Base-by-base conservation (phyloP, 148 eudicot species). In the Salicornia ramosissima region DNA sequence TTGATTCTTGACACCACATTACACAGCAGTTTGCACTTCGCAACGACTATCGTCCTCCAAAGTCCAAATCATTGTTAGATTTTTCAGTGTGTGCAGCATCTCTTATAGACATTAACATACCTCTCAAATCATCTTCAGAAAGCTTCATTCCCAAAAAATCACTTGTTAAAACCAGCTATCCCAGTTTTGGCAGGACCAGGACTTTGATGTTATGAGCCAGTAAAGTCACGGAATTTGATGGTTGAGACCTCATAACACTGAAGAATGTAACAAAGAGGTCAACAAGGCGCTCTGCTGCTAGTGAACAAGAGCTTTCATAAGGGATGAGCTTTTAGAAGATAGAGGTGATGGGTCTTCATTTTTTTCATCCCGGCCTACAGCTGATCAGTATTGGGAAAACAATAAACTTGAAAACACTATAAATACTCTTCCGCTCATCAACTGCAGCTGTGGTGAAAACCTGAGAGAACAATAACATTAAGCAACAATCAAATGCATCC, bases 391-490 rank as follows among this genome's bases (percentile, higher is more conserved):
- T 76, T 7, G 99, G 99, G 69, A 84, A 89, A 59, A 95, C 81
- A 70, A 90, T 91, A 79, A 81, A 70, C 61, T 72, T 81, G 82
- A 86, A 82, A 71, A 95, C 78, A 56, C 70, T 80, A 97, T 97
- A 95, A 69, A 95, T 79, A 75, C 86, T 95, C 84, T 91, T 95
- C 77, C 89, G 85, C 82, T 95, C 96, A 80, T 95, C 97, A 74
- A 97, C 97, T 26, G 97, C 99, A 74, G 99, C 99, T 77, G 83
- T 80, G 62, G 99, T 91, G 61, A 95, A 91, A 75, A 89, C 91
- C 99, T 95, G 86, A 58, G 67, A 73, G 53, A 53, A 71, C n/a
- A 69, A 65, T 26, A 45, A 54, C 19, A 64, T 60, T 45, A 40
- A 68, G 46, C 49, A 71, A 50, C 34, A 26, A 47, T 7, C 46